These are phyloP conservation scores for Noccaea caerulescens DNA, from an alignment of 345 rosid genomes.

Conservation along the genomic window DNA sequence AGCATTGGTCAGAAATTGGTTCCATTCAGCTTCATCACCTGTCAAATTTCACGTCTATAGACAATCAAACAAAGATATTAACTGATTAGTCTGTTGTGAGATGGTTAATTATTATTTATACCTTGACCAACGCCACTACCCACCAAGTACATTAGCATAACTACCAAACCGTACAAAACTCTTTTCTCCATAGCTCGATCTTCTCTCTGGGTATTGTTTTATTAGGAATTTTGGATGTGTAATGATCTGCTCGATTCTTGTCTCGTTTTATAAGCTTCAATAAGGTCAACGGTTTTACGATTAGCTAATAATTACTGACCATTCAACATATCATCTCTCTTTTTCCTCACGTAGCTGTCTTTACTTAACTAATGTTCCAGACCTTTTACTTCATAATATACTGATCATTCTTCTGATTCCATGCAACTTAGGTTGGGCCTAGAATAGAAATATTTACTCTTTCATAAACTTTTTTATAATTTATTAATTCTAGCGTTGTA, in stretches of 20 bases:
- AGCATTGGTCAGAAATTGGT: too few species aligned
- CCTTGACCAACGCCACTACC: slow-evolving; percentile 28
- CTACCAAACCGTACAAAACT: slow-evolving; percentile 6
- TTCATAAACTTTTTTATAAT: too few species aligned
- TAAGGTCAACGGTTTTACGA: neutral
- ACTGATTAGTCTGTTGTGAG: neutral
- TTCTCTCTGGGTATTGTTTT: neutral
- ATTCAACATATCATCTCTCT: neutral
- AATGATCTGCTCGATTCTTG: neutral
- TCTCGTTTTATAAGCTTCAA: slow-evolving; percentile 27
- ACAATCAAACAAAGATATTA: neutral
- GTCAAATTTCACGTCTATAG: slow-evolving; percentile 10
- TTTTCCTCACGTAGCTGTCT: neutral
- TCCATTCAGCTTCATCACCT: too few species aligned
- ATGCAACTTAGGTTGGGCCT: too few species aligned
- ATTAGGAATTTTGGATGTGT: neutral
- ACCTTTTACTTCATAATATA: too few species aligned
- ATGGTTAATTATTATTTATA: neutral
- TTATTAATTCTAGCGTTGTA: too few species aligned
- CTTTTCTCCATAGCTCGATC: slow-evolving; percentile 20
- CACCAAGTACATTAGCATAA: slow-evolving; percentile 26
- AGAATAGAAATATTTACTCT: neutral
- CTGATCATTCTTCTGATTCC: too few species aligned
- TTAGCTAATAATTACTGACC: neutral
- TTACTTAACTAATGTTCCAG: too few species aligned